These are phyloP conservation scores for Diaporthe australafricana DNA, from an alignment of 2,329 filamentous ascomycete species.

Conservation along the genomic window DNA sequence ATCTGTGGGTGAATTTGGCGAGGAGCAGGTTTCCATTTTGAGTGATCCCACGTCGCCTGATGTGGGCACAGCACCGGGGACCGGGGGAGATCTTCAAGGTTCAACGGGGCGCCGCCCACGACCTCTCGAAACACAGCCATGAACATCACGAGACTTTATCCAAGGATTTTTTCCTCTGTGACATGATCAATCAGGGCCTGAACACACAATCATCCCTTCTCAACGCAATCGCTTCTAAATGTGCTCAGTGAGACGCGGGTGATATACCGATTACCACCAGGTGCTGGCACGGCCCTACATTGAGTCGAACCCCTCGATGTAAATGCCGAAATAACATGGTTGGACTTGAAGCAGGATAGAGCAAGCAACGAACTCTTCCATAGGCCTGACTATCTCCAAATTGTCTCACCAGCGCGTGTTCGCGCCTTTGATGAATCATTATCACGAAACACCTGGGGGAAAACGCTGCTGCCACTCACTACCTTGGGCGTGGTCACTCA, in stretches of 20 bases:
- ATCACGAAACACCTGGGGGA: neutral
- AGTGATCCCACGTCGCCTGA: neutral
- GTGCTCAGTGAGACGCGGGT: neutral
- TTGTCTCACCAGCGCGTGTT: neutral
- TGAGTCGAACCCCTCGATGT: neutral
- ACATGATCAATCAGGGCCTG: neutral
- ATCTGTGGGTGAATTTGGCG: neutral
- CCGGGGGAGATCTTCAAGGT: constrained; percentile 7
- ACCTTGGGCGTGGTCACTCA: neutral
- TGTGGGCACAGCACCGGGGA: constrained; percentile 4
- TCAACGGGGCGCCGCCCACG: neutral
- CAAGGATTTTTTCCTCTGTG: neutral
- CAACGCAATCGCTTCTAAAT: no score
- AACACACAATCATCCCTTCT: neutral
- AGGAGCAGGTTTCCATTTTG: neutral
- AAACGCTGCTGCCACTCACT: neutral
- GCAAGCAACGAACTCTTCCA: neutral
- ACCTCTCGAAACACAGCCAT: neutral
- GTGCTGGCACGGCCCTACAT: neutral
- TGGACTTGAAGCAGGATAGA: neutral
- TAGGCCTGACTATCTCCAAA: no score
- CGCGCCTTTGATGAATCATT: no score
- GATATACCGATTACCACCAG: neutral
- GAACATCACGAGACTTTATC: neutral
- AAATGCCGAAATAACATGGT: neutral